These are phyloP conservation scores for Trametopsis cervina DNA, from an alignment of 768 basidiomycete species.

Conservation along the genomic window DNA sequence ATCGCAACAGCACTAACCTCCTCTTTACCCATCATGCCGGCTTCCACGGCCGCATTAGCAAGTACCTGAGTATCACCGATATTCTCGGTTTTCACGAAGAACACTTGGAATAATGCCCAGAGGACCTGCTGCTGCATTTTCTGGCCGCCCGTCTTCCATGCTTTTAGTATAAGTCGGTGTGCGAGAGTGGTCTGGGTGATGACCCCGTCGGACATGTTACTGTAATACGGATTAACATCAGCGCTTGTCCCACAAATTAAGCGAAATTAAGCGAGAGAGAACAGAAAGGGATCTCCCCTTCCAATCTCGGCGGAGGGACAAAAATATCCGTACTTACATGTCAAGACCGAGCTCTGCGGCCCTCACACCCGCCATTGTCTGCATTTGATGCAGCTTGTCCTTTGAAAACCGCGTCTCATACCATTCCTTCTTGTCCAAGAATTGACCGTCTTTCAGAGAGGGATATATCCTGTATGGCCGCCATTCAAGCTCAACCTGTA, in stretches of 20 bases:
- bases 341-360: constrained; percentile 35
- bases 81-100: constrained; percentile 59
- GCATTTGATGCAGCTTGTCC: constrained; percentile 28
- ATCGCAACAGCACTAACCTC: constrained; percentile 39
- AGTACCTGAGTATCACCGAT: constrained; percentile 54
- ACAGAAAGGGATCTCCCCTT: background rate
- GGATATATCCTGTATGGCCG: constrained; percentile 41
- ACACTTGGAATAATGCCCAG: constrained; percentile 55
- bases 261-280: background rate
- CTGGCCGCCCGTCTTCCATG: constrained; percentile 56
- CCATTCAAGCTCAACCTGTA: constrained; percentile 36
- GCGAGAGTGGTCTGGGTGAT: constrained; percentile 62
- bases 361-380: constrained; percentile 25
- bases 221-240: constrained; percentile 21
- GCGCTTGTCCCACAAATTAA: background rate
- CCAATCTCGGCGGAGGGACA: constrained; percentile 1
- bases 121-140: constrained; percentile 50
- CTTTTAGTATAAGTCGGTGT: constrained; percentile 68
- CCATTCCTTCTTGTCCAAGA: constrained; percentile 23
- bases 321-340: constrained; percentile 30
- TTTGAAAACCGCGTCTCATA: constrained; percentile 32
- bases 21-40: constrained; percentile 48
- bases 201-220: constrained; percentile 43
- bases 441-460: constrained; percentile 24
- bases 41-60: constrained; percentile 47